phyloP scores from a whole-genome alignment of 371 early-diverging fungal species.

The Batkoa obscura region DNA sequence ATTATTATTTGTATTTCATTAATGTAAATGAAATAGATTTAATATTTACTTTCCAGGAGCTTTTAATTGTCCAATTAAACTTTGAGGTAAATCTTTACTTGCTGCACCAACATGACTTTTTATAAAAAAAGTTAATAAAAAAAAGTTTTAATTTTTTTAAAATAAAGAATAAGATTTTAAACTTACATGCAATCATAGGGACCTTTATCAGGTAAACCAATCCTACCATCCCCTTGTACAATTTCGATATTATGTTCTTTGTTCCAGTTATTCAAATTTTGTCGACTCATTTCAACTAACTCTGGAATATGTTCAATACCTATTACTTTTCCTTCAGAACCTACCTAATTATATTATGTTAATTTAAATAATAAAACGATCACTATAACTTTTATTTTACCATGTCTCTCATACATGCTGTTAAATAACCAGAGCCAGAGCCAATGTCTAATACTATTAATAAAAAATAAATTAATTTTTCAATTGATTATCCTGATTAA shows the following conservation, averaged over 20 bases:
- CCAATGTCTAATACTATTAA: not conserved
- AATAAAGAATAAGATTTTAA: too few relatives aligned
- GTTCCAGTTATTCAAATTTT: not conserved
- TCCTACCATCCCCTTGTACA: not conserved
- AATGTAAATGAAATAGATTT: not conserved
- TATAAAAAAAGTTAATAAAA: not conserved
- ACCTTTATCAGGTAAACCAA: not conserved
- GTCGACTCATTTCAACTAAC: not conserved
- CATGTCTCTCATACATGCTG: not conserved
- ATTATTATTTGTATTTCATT: too few relatives aligned
- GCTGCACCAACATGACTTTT: not conserved
- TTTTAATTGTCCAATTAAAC: not conserved
- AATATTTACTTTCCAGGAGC: not conserved
- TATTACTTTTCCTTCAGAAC: not conserved
- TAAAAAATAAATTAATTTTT: too few relatives aligned
- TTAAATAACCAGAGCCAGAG: not conserved
- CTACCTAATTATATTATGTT: not conserved
- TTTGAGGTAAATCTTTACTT: not conserved
- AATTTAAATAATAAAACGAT: not conserved
- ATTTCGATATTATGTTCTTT: not conserved
- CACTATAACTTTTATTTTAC: not conserved
- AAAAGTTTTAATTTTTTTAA: not conserved
- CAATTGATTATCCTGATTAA: not conserved
- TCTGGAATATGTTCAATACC: not conserved
- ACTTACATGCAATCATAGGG: not conserved